Conservation (phyloP, 225 moss, liverwort and hornwort genomes). For the Takakia lepidozioides region DNA sequence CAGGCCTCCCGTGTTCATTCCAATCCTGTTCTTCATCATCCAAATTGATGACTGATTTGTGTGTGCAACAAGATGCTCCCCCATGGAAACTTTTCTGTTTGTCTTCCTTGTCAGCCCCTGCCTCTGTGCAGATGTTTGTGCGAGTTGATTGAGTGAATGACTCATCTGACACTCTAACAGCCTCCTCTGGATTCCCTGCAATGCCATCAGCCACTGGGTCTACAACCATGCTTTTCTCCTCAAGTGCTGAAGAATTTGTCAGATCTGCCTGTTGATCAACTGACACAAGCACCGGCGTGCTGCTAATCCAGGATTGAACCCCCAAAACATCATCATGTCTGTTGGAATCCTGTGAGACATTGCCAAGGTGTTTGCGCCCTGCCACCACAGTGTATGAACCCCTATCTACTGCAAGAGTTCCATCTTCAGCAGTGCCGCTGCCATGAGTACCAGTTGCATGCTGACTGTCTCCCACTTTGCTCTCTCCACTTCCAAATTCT, state of each 20-base stretch:
- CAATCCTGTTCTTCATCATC: conserved; percentile 41
- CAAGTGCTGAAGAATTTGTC: conserved; percentile 48
- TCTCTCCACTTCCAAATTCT: conserved; percentile 22
- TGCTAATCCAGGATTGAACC: conserved; percentile 41
- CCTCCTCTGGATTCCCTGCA: conserved; percentile 27
- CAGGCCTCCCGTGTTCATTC: conserved; percentile 27
- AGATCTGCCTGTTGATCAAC: conserved; percentile 43
- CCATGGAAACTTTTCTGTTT: conserved; percentile 32
- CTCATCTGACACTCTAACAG: conserved; percentile 39
- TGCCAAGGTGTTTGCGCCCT: no score
- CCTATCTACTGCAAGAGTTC: neutral
- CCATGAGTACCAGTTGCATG: neutral
- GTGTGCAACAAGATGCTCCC: conserved; percentile 34
- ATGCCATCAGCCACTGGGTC: conserved; percentile 42
- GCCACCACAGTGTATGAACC: no score
- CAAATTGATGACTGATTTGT: conserved; percentile 24
- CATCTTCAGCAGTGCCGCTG: conserved; percentile 15
- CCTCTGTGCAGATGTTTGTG: conserved; percentile 38
- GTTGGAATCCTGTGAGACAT: no score
- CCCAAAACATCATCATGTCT: conserved; percentile 21
- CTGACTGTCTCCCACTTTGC: conserved; percentile 11
- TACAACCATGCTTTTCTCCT: conserved; percentile 39
- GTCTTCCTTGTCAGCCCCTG: conserved; percentile 32
- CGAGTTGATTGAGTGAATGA: conserved; percentile 46
- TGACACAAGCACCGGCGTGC: conserved; percentile 41